These are phyloP conservation scores for Nemania sp. DNA, from an alignment of 2,329 filamentous ascomycete genomes.

Conservation along the genomic window DNA sequence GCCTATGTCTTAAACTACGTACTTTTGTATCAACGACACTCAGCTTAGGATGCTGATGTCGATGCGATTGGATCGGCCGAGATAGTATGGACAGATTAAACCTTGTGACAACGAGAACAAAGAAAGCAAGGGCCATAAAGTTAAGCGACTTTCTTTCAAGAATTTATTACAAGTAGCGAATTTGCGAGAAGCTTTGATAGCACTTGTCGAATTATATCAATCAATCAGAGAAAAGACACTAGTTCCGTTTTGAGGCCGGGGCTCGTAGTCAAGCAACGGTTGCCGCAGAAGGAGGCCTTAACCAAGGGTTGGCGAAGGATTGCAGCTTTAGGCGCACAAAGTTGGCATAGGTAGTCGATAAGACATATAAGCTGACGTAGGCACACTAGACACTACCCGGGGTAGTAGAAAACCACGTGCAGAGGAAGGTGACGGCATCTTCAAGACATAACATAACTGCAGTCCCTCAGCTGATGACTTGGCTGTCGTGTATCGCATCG, in stretches of 20 bases:
- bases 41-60: not conserved
- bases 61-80: not conserved
- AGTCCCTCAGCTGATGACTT: constrained; percentile 20
- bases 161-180: constrained; percentile 10
- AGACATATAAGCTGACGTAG: constrained; percentile 27
- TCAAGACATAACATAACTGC: constrained; percentile 17
- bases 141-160: constrained; percentile 1
- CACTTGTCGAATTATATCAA: constrained; percentile 16
- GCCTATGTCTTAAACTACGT: constrained; percentile 2
- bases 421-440: constrained; percentile 8
- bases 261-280: not conserved
- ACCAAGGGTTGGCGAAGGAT: constrained; percentile 11
- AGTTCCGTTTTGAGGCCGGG: constrained; percentile 25
- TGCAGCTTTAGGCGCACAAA: constrained; percentile 6
- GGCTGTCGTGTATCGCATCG: not conserved
- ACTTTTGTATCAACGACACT: constrained; percentile 5
- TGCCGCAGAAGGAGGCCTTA: constrained; percentile 10
- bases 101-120: not conserved
- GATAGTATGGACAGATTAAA: not conserved
- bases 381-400: not conserved
- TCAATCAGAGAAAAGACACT: constrained; percentile 35
- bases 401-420: constrained; percentile 15
- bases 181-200: constrained; percentile 11
- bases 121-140: not conserved
- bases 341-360: constrained; percentile 1